Evolutionary conservation across 2,329 filamentous ascomycete species (phyloP), one percentile per base, ranked within the genome.

Genomic region (Cytospora piceicola): DNA sequence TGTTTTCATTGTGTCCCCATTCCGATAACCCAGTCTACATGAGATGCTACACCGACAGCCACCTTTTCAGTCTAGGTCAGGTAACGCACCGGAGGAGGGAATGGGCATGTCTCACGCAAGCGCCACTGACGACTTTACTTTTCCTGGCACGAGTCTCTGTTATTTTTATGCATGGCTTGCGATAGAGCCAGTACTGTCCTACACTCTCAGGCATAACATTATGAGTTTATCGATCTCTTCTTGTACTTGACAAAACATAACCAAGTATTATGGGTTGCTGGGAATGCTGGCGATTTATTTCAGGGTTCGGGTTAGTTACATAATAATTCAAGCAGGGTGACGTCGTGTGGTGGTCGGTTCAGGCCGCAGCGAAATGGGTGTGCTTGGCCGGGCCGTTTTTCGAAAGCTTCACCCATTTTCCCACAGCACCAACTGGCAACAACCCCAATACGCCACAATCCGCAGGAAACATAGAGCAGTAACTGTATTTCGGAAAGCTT

Each of bases 61-160:
- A 46, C 7, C 20, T 11, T 46, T 46, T 20, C 8, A 46, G 14
- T 22, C 1, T n/a, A 9, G 20, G n/a, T 9, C 7, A n/a, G 42
- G 7, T 24, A 24, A 24, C 46, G 22, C 22, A 20, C 46, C 46
- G n/a, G n/a, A 24, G n/a, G n/a, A 24, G 9, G 22, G 4, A 11
- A 49, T 49, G 46, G 14, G 46, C n/a, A 49, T 49, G 46, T 49
- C 46, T 49, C 46, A 49, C 46, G 46, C 46, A 49, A 22, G 46
- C 46, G 46, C 46, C 46, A 24, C 46, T 49, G 46, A 49, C 46
- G 46, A 14, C 46, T 24, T 6, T 22, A n/a, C n/a, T 22, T 22
- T 24, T 12, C 46, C 46, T 24, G 24, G 46, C 46, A 49, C 46
- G 22, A 24, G n/a, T 24, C 4, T 49, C 22, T n/a, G 24, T 8